Evolutionary conservation across 306 rosid species (phyloP).

Genomic region (Medicago lupulina): DNA sequence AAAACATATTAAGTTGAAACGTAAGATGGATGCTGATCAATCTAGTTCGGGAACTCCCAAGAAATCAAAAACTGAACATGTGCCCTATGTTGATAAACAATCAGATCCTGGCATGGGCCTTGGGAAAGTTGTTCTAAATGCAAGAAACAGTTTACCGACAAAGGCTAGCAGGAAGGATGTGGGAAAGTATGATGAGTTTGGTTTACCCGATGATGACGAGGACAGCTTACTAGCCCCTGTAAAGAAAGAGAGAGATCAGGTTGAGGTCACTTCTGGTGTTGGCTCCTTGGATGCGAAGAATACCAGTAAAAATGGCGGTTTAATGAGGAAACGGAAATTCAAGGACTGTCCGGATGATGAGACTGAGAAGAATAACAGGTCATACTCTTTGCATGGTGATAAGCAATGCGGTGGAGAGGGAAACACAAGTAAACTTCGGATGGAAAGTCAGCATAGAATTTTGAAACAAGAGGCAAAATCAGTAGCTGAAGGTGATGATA

Average conservation of each 20-base stretch:
- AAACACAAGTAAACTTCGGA: slow-evolving; percentile 54
- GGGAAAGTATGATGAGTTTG: slow-evolving; percentile 50
- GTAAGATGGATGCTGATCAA: slow-evolving; percentile 59
- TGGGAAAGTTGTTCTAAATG: slow-evolving; percentile 50
- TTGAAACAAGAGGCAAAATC: slow-evolving; percentile 42
- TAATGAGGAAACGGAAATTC: slow-evolving; percentile 64
- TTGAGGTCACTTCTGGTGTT: slow-evolving; percentile 49
- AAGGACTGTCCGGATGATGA: slow-evolving; percentile 56
- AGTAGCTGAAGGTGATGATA: slow-evolving; percentile 47
- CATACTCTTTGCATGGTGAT: slow-evolving; percentile 47
- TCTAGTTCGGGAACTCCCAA: slow-evolving; percentile 49
- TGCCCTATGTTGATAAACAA: slow-evolving; percentile 43
- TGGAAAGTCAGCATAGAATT: slow-evolving; percentile 53
- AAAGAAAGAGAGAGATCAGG: slow-evolving; percentile 53
- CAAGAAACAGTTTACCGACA: slow-evolving; percentile 47
- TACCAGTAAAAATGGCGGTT: slow-evolving; percentile 40
- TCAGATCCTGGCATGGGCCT: slow-evolving; percentile 42
- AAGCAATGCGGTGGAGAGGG: slow-evolving; percentile 48
- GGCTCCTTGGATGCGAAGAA: slow-evolving; percentile 44
- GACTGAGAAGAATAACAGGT: slow-evolving; percentile 47
- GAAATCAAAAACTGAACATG: slow-evolving; percentile 56
- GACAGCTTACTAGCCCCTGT: slow-evolving; percentile 48
- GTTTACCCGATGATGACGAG: slow-evolving; percentile 49
- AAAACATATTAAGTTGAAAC: slow-evolving; percentile 55
- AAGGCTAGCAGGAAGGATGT: slow-evolving; percentile 53